These are phyloP conservation scores for Botrytis fabae DNA, from an alignment of 2,329 filamentous ascomycete genomes.

Conservation along the genomic window DNA sequence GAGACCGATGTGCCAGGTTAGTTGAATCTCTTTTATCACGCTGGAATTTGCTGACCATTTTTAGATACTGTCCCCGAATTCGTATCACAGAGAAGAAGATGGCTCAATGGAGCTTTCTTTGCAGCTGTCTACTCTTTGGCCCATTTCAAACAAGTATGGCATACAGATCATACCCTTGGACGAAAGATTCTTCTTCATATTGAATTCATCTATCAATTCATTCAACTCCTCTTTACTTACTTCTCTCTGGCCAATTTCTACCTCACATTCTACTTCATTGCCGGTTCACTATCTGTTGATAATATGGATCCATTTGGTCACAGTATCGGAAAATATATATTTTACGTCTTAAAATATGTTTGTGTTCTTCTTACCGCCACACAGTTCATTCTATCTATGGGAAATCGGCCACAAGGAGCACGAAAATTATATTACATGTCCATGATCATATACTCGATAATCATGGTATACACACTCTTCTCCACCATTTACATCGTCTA, in stretches of 20 bases:
- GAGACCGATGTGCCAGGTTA: slow-evolving; percentile 97
- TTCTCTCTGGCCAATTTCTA: slow-evolving; percentile 99
- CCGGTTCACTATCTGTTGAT: slow-evolving; percentile 79
- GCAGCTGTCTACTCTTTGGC: slow-evolving; percentile 96
- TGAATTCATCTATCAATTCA: slow-evolving; percentile 92
- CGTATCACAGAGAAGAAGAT: slow-evolving; percentile 91
- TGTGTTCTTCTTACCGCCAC: slow-evolving; percentile 86
- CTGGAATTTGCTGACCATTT: slow-evolving; percentile 22
- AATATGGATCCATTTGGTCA: slow-evolving; percentile 89
- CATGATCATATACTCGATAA: slow-evolving; percentile 87
- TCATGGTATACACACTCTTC: slow-evolving; percentile 96
- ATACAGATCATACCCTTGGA: slow-evolving; percentile 83
- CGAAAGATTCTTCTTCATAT: slow-evolving; percentile 91
- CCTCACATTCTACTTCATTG: slow-evolving; percentile 97
- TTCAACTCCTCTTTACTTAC: slow-evolving; percentile 92
- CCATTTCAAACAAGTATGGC: slow-evolving; percentile 91
- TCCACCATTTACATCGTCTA: slow-evolving; percentile 86
- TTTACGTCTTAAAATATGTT: slow-evolving; percentile 80
- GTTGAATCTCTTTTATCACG: slow-evolving; percentile 37
- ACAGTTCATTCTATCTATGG: slow-evolving; percentile 95
- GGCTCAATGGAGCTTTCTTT: slow-evolving; percentile 99
- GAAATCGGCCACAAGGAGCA: slow-evolving; percentile 92
- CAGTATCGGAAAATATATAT: slow-evolving; percentile 79
- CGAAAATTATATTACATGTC: slow-evolving; percentile 85
- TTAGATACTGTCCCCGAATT: slow-evolving; percentile 93